Evolutionary conservation across 2,329 filamentous ascomycete genomes (phyloP), one percentile per base, ranked within the genome.

Genomic region (Paecilomyces formosus): DNA sequence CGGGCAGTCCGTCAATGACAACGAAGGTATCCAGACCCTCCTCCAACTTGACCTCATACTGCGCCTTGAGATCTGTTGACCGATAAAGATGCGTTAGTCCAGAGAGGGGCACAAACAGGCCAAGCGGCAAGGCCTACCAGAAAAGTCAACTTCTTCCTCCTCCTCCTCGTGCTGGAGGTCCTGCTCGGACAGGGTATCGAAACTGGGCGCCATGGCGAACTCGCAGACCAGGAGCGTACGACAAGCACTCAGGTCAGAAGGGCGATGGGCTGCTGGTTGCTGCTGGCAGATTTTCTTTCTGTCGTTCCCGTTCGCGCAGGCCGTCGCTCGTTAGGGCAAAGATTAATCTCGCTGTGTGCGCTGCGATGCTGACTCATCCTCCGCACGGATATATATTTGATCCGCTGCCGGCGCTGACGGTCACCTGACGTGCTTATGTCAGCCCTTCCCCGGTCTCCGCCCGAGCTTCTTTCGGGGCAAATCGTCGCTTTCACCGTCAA

Each of bases 11-110:
- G 76, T 99, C 94, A 73, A 97, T 85, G 62, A 97, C 92, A 64
- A 99, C 89, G 72, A 99, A 99, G 64, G 92, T 89, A 74, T 99
- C 94, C 69, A 97, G 88, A 60, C 94, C 94, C 76, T 96, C 90
- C 76, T 99, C 94, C 65, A 97, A 83, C 74, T 93, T 90, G 63
- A 97, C 92, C 78, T 97, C 92, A 74, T 92, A 97, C 77, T 95
- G 91, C 76, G 95, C 92, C 74, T 88, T 85, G 66, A 99, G 84
- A 79, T 99, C 93, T 82, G 63, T 58, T 59, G 52, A 58, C 55
- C 24, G 39, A 54, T 59, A 31, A 58, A 56, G 62, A 55, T 49
- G 33, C 45, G 59, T 64, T 53, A 63, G 63, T 60, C 24, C 62
- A 65, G 49, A 64, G 70, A 70, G 69, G 70, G 68, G 66, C 64